phyloP scores from a whole-genome alignment of 2,329 filamentous ascomycete species.

The Nemania bipapillata region DNA sequence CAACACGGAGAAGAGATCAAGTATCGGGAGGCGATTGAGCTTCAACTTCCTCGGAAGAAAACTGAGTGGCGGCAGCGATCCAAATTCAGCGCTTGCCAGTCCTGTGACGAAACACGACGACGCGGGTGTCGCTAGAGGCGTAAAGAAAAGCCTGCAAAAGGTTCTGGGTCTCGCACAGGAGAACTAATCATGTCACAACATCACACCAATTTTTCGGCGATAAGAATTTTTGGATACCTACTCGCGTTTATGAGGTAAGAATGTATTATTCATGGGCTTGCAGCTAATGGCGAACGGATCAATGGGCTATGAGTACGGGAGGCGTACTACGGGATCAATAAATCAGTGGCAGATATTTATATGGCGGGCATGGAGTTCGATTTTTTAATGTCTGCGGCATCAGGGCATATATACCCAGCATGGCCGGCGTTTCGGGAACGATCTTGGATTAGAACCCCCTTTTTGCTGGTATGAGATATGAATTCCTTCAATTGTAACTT shows the following conservation, averaged over 20 bases:
- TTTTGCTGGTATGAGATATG: conserved; percentile 32
- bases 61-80: conserved; percentile 45
- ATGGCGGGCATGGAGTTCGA: conserved; percentile 14
- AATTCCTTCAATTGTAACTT: conserved; percentile 2
- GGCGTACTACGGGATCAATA: conserved; percentile 13
- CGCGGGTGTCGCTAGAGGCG: conserved; percentile 43
- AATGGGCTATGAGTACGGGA: conserved; percentile 7
- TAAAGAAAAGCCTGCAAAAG: conserved; percentile 52
- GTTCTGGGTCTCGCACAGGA: conserved; percentile 52
- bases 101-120: conserved; percentile 38
- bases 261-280: conserved; percentile 4
- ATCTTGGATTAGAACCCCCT: conserved; percentile 23
- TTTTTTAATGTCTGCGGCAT: conserved; percentile 24
- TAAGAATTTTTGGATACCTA: neutral
- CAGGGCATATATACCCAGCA: conserved; percentile 39
- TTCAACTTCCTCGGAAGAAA: conserved; percentile 59
- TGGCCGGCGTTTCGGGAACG: conserved; percentile 36
- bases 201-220: neutral
- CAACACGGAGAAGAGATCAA: conserved; percentile 45
- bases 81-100: conserved; percentile 26
- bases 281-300: conserved; percentile 18
- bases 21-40: conserved; percentile 58
- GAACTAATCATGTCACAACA: conserved; percentile 20
- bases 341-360: conserved; percentile 1
- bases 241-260: conserved; percentile 16